Conservation (phyloP, 2,329 filamentous ascomycete species). For the Fusarium miscanthi region DNA sequence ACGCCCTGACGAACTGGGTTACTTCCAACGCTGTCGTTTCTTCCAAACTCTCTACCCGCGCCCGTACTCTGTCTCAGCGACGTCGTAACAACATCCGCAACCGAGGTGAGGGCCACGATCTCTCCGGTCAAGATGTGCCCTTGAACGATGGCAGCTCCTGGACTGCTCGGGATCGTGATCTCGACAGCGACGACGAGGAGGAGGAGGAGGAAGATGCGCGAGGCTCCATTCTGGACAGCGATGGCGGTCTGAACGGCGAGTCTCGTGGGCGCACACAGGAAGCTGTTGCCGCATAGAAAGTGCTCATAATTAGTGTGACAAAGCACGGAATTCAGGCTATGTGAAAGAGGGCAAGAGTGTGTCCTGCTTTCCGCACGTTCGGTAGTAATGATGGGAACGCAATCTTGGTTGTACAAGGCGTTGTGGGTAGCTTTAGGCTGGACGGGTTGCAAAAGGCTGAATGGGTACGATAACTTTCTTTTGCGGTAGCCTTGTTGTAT, state of each 20-base stretch:
- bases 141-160: constrained; percentile 84
- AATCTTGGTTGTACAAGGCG: constrained; percentile 44
- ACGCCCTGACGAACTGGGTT: constrained; percentile 97
- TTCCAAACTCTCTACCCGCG: constrained; percentile 86
- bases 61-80: constrained; percentile 88
- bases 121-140: constrained; percentile 84
- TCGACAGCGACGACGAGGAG: constrained; percentile 73
- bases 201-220: constrained; percentile 68
- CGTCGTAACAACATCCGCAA: constrained; percentile 77
- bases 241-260: constrained; percentile 66
- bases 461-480: constrained; percentile 39
- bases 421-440: constrained; percentile 41
- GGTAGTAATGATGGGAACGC: constrained; percentile 35
- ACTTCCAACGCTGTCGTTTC: constrained; percentile 87
- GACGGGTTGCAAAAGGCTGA: constrained; percentile 39
- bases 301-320: constrained; percentile 7
- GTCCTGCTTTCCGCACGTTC: constrained; percentile 11
- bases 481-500: constrained; percentile 43
- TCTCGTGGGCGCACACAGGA: constrained; percentile 66
- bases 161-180: constrained; percentile 78
- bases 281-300: constrained; percentile 57
- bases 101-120: constrained; percentile 80
- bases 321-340: neutral
- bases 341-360: neutral
- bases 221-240: constrained; percentile 63